Evolutionary conservation across 257 asterid genomes (phyloP).

Genomic region (Craterostigma plantagineum): DNA sequence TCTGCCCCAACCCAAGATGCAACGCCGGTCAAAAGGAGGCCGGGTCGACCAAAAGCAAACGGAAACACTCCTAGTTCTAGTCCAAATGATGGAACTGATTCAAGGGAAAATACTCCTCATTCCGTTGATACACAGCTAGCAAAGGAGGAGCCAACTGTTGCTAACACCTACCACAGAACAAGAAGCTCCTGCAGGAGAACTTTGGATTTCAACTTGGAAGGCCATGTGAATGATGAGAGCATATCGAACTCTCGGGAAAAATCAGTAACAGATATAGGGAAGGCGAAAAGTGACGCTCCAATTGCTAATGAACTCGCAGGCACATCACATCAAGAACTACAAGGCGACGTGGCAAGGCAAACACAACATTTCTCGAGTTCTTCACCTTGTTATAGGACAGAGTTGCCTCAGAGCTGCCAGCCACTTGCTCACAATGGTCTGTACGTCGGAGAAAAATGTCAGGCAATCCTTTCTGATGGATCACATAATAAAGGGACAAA

Average conservation of each 20-base stretch:
- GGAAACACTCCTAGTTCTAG: constrained; percentile 21
- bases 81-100: constrained; percentile 22
- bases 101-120: constrained; percentile 19
- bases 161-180: constrained; percentile 11
- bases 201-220: constrained; percentile 29
- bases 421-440: constrained; percentile 17
- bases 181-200: constrained; percentile 50
- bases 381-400: constrained; percentile 6
- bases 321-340: constrained; percentile 12
- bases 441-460: no score
- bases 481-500: constrained; percentile 43
- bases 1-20: constrained; percentile 20
- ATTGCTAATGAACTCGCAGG: constrained; percentile 11
- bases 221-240: constrained; percentile 21
- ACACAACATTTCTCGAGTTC: constrained; percentile 13
- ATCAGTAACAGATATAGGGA: constrained; percentile 16
- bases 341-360: constrained; percentile 13
- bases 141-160: constrained; percentile 15
- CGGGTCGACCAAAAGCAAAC: background rate
- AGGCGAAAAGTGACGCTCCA: constrained; percentile 16
- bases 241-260: constrained; percentile 15
- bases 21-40: constrained; percentile 2
- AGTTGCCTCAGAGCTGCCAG: background rate
- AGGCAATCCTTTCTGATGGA: no score
- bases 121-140: constrained; percentile 16